Evolutionary conservation across 2,329 filamentous ascomycete genomes (phyloP), one percentile per base, ranked within the genome.

Genomic region (Sporothrix luriei): DNA sequence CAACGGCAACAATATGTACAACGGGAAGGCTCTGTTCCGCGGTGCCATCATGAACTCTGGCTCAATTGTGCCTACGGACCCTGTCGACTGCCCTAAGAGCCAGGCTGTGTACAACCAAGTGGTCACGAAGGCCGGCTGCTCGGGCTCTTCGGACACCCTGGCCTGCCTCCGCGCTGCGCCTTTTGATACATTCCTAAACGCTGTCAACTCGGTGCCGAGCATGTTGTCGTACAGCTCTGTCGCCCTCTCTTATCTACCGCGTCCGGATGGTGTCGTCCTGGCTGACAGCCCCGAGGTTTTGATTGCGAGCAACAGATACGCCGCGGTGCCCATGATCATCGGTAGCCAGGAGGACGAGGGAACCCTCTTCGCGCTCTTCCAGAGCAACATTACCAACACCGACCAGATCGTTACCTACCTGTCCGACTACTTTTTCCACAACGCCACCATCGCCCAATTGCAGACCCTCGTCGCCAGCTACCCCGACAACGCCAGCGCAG

Each of bases 331-430:
- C 48, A 81, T 82, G 79, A 84, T 85, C 73, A 84, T 91, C 51
- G 91, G 91, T 54, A 85, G 92, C 75, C 90, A 93, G 78, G 91
- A 94, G 80, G 91, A 94, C 75, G 91, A 94, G 78, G 91, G 91
- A 21, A 93, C 91, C 0, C 78, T 94, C 1, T 93, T 94, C 76
- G 82, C 88, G 5, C 81, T 94, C 46, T 89, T 90, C 77, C 90
- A 91, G 73, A 76, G 78, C 43, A 92, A 93, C 76, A 80, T 94
- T 66, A 91, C 86, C 11, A 90, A 84, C 0, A 87, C 83, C 0
- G 79, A 79, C 0, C 78, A 87, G 6, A 74, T 94, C 0, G 82
- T 87, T 46, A 79, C 84, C 21, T 94, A 94, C 75, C 78, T 95
- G 26, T 75, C 79, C 1, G 76, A 78, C 0, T 73, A 86, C 66